These are phyloP conservation scores for Kurtzmaniella cleridarum DNA, from an alignment of 805 yeast genomes.

Conservation along the genomic window DNA sequence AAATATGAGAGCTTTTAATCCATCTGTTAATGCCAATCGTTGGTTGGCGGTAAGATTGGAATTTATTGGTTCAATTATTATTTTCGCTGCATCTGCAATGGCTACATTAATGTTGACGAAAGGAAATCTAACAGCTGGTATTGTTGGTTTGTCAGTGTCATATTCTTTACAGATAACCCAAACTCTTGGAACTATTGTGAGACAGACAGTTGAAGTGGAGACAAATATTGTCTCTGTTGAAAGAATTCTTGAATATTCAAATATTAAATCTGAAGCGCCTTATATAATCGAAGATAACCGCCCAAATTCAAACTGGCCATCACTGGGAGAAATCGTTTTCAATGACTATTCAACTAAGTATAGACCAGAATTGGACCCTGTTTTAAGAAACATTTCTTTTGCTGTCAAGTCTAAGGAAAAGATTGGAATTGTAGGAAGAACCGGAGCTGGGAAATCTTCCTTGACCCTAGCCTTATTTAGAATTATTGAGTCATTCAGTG, in stretches of 20 bases:
- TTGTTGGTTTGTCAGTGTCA: constrained; percentile 89
- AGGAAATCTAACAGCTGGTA: constrained; percentile 79
- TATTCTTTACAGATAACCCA: constrained; percentile 93
- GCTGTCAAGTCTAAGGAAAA: constrained; percentile 34
- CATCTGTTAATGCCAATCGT: constrained; percentile 87
- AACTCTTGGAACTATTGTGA: constrained; percentile 92
- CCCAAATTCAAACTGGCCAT: constrained; percentile 46
- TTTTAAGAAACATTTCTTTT: constrained; percentile 34
- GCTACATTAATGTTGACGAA: constrained; percentile 63
- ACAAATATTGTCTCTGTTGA: constrained; percentile 96
- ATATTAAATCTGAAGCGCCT: constrained; percentile 82
- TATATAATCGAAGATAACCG: constrained; percentile 55
- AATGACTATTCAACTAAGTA: constrained; percentile 36
- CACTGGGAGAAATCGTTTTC: constrained; percentile 31
- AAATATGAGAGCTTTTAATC: constrained; percentile 89
- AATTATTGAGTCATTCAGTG: constrained; percentile 35
- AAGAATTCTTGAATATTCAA: constrained; percentile 83
- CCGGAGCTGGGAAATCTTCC: constrained; percentile 44
- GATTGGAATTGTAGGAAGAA: constrained; percentile 41
- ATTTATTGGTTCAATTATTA: constrained; percentile 82
- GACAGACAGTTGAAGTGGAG: constrained; percentile 98
- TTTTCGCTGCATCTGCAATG: constrained; percentile 79
- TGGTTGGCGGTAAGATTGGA: constrained; percentile 97
- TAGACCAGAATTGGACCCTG: constrained; percentile 41
- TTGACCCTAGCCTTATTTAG: constrained; percentile 39